Evolutionary conservation across 2,329 filamentous ascomycete genomes (phyloP), one percentile per base, ranked within the genome.

Genomic region (Zarea fungicola): DNA sequence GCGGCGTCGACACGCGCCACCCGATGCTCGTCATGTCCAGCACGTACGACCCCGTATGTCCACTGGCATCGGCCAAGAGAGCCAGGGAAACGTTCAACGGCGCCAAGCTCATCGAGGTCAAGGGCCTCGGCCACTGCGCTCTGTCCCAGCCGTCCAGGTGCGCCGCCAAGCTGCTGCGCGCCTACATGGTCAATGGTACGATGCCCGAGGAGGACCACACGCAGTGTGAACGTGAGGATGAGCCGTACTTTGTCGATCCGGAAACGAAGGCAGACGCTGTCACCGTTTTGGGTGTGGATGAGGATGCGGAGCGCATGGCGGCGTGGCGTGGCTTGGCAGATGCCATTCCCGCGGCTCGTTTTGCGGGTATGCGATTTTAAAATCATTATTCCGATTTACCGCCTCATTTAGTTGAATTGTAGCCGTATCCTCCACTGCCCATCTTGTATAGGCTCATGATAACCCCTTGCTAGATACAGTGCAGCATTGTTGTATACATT

Each of bases 1-100:
- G 48, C 2, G 48, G 51, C 3, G 57, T 84, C 36, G 46, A 56
- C 28, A 67, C 62, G 2, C 55, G 52, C 0, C 54, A 65, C 22
- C 65, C 65, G 9, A 35, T 68, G 1, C 58, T 68, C 0, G 55
- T 68, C 3, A 48, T 68, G 9, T 62, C 61, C 1, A 65, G 56
- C 0, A 60, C 58, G 0, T 64, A 61, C 25, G 64, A 68, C 5
- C 81, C 81, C 0, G 75, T 84, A 1, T 84, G 80, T 25, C 65
- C 71, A 2, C 53, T 73, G 1, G 53, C 62, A 0, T 72, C 69
- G 2, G 71, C 71, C 2, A 57, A 56, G 23, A 59, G 59, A 0
- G 69, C 71, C 0, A 59, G 61, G 2, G 55, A 55, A 1, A 62
- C 61, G 0, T 72, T 70, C 48, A 58, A 60, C 14, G 66, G 58